These are phyloP conservation scores for Acer negundo DNA, from an alignment of 345 rosid species.

Conservation along the genomic window DNA sequence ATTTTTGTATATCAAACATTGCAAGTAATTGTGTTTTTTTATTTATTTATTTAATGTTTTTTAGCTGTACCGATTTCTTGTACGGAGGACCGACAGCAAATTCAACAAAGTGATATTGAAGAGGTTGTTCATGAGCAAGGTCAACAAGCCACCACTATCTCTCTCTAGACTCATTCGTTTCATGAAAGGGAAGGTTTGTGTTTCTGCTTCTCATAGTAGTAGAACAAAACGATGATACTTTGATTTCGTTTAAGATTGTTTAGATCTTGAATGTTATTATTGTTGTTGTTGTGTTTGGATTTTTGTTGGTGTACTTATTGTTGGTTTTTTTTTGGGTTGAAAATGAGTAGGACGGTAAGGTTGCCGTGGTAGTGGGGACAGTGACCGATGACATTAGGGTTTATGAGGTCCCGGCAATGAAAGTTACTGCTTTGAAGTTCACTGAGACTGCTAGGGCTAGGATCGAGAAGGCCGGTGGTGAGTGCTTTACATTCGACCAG, in stretches of 20 bases:
- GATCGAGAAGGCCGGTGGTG: slow-evolving; percentile 98
- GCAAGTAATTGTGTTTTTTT: not conserved
- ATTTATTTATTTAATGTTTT: not conserved
- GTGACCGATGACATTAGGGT: slow-evolving; percentile 87
- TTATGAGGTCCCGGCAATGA: slow-evolving; percentile 82
- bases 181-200: slow-evolving; percentile 72
- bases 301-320: not conserved
- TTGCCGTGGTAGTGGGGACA: slow-evolving; percentile 89
- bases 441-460: slow-evolving; percentile 91
- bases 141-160: slow-evolving; percentile 85
- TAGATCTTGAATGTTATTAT: too few relatives aligned
- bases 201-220: not conserved
- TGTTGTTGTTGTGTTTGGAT: not conserved
- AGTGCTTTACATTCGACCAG: slow-evolving; percentile 95
- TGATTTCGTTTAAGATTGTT: too few relatives aligned
- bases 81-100: slow-evolving; percentile 85
- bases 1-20: not conserved
- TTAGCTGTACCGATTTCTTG: slow-evolving; percentile 83
- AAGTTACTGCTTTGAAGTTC: slow-evolving; percentile 84
- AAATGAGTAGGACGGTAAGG: slow-evolving; percentile 59
- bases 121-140: slow-evolving; percentile 96
- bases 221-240: too few relatives aligned
- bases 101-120: slow-evolving; percentile 92
- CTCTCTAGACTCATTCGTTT: slow-evolving; percentile 68
- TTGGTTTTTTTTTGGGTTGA: not conserved